Evolutionary conservation across 2,329 filamentous ascomycete species (phyloP), one percentile per base, ranked within the genome.

Genomic region (Ramichloridium luteum): DNA sequence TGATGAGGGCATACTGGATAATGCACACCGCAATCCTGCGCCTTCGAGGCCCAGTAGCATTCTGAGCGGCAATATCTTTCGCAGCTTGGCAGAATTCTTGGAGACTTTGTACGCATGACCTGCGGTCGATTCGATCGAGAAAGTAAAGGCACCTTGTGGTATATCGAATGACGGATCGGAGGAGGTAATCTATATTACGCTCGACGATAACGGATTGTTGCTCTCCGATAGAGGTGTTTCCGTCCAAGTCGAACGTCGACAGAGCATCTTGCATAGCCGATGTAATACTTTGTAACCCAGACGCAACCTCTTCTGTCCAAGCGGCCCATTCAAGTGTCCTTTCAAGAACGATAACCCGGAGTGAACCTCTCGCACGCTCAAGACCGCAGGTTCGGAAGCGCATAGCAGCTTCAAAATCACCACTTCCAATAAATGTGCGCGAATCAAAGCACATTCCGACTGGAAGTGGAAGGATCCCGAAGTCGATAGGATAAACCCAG

Each of bases 341-440:
- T 13, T 52, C 47, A 10, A 48, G 31, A 4, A 37, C 5, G 8
- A 45, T 40, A 13, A 73, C 51, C 4, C 44, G 45, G 31, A 56
- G 50, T 45, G 54, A 47, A 10, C 63, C 60, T 22, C 51, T 49
- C 29, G 48, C 43, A 16, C 50, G 43, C 37, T 70, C 63, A 15
- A 72, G 37, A 39, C 68, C 49, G 25, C 64, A 53, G 5, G 49
- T 41, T 13, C 34, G 30, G 8, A 67, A 12, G 8, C 52, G 39
- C 4, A 75, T 41, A 20, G 62, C 62, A 20, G 56, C 58, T 11
- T 52, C 47, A 28, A 76, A 62, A 15, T 68, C 64, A 3, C 68
- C 69, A 41, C 68, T 70, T 16, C 72, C 72, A 35, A 76, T 57
- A 37, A 76, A 70, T 4, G 70, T 73, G 27, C 56, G 60, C 26